Conservation (phyloP, 371 early-diverging fungal genomes). For the Gilbertella persicaria region DNA sequence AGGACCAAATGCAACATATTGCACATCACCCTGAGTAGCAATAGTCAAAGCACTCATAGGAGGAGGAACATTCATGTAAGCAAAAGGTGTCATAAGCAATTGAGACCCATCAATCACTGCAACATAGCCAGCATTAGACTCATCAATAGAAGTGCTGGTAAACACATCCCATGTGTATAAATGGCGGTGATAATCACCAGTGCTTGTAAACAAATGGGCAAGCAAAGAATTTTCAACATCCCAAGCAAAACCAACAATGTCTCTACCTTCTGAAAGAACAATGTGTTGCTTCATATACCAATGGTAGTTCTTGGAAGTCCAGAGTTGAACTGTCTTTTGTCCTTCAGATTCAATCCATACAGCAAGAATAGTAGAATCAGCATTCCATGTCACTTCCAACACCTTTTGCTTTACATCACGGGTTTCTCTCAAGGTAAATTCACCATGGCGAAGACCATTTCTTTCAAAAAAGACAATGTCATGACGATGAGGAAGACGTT, state of each 20-base stretch:
- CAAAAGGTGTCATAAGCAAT: constrained; percentile 85
- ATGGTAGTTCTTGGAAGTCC: constrained; percentile 92
- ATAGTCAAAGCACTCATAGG: constrained; percentile 78
- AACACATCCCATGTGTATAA: constrained; percentile 62
- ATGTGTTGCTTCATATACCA: constrained; percentile 94
- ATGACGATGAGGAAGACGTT: constrained; percentile 79
- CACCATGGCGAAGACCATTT: constrained; percentile 94
- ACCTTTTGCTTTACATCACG: constrained; percentile 37
- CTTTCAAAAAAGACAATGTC: constrained; percentile 92
- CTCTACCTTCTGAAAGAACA: constrained; percentile 31
- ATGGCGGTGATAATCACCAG: constrained; percentile 57
- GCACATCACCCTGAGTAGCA: constrained; percentile 44
- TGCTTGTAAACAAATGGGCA: constrained; percentile 58
- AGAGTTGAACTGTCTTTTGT: constrained; percentile 76
- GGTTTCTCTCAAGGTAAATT: constrained; percentile 77
- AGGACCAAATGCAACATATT: constrained; percentile 68
- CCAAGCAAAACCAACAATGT: constrained; percentile 63
- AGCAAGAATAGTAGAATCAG: constrained; percentile 87
- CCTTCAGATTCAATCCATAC: constrained; percentile 58
- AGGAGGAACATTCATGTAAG: constrained; percentile 88
- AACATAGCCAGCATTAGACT: constrained; percentile 64
- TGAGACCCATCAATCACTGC: constrained; percentile 79
- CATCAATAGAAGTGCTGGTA: constrained; percentile 52
- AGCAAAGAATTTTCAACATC: constrained; percentile 69
- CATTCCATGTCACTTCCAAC: constrained; percentile 80